phyloP scores from a whole-genome alignment of 2,329 filamentous ascomycete species.

The Talaromyces amestolkiae region DNA sequence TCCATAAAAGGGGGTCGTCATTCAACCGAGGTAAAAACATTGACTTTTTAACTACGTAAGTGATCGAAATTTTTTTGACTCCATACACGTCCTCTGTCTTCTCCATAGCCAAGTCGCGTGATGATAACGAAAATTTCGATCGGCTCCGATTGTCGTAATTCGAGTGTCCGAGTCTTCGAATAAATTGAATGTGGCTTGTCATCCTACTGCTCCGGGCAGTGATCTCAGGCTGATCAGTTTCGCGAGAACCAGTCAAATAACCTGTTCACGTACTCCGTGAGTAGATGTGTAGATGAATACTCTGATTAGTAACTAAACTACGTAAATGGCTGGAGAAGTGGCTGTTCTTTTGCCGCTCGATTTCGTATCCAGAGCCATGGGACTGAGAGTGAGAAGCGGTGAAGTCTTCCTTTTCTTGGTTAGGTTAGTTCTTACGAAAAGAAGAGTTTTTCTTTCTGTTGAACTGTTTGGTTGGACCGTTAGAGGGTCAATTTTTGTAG shows the following conservation, averaged over 20 bases:
- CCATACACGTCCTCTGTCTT: neutral
- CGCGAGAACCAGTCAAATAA: neutral
- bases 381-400: neutral
- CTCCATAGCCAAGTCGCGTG: neutral
- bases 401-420: neutral
- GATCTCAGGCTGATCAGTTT: neutral
- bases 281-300: neutral
- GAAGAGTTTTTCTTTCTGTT: neutral
- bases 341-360: neutral
- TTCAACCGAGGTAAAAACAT: neutral
- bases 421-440: neutral
- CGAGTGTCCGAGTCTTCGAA: neutral
- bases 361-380: neutral
- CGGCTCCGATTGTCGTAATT: neutral
- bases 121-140: neutral
- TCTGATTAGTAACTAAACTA: neutral
- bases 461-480: neutral
- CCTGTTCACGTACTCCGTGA: neutral
- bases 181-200: neutral
- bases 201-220: neutral
- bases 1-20: neutral
- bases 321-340: neutral
- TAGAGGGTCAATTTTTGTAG: neutral
- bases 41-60: neutral
- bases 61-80: neutral